Evolutionary conservation across 129 eudicot species (phyloP).

Genomic region (Chrysanthemum seticuspe): DNA sequence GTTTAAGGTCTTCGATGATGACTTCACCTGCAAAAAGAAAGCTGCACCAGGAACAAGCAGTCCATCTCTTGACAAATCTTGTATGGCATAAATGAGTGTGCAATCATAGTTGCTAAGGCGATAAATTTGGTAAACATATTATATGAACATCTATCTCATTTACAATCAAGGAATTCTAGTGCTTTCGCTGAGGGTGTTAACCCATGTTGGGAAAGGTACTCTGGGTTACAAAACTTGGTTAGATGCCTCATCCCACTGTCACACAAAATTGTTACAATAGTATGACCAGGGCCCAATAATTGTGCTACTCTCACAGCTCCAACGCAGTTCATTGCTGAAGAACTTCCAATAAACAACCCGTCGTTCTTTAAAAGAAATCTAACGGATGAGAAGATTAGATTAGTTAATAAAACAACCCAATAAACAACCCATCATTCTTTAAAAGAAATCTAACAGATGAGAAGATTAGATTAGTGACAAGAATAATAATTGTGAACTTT

Average conservation of each 20-base stretch:
- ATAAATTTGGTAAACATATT: neutral
- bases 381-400: no score
- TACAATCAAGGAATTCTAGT: conserved; percentile 61
- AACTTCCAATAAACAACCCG: conserved; percentile 93
- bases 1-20: no score
- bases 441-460: no score
- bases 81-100: neutral
- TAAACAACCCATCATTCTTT: no score
- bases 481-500: neutral
- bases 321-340: conserved; percentile 98
- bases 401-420: no score
- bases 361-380: conserved; percentile 84
- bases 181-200: conserved; percentile 69
- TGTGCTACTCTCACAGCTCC: conserved; percentile 90
- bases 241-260: conserved; percentile 95
- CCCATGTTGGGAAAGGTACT: conserved; percentile 66
- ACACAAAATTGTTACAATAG: conserved; percentile 74
- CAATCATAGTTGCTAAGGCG: neutral
- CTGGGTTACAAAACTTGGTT: conserved; percentile 68
- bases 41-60: no score
- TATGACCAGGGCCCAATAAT: conserved; percentile 82
- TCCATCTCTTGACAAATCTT: no score
- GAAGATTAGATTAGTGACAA: conserved; percentile 6
- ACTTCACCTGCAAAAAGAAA: no score
- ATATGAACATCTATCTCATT: neutral